These are phyloP conservation scores for Wickerhamiella hasegawae DNA, from an alignment of 805 yeast species.

Conservation along the genomic window DNA sequence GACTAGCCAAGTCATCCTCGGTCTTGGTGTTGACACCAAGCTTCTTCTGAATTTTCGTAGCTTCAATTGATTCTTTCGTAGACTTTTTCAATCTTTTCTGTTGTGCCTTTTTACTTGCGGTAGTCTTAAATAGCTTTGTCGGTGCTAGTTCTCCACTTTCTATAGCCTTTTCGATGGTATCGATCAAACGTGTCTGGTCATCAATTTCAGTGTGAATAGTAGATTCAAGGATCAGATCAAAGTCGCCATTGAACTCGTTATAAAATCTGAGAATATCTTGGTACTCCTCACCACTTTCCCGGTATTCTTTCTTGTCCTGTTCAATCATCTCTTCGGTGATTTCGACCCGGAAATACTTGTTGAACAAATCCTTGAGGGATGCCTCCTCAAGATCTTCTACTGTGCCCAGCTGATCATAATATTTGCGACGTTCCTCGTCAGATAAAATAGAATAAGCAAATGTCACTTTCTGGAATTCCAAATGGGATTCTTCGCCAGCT, in stretches of 20 bases:
- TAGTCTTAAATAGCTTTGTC: constrained; percentile 31
- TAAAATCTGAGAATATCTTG: constrained; percentile 49
- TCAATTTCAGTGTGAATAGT: constrained; percentile 59
- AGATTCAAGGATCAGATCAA: constrained; percentile 50
- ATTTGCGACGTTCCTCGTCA: constrained; percentile 37
- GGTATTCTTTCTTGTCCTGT: constrained; percentile 50
- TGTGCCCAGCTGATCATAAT: constrained; percentile 60
- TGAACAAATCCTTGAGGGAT: constrained; percentile 23
- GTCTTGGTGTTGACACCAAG: constrained; percentile 17
- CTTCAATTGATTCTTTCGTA: constrained; percentile 28
- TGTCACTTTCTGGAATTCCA: constrained; percentile 49
- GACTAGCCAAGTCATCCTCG: constrained; percentile 23
- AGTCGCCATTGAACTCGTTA: constrained; percentile 47
- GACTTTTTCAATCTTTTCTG: constrained; percentile 29
- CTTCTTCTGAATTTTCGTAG: constrained; percentile 44
- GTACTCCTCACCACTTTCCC: constrained; percentile 26
- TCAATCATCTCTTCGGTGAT: constrained; percentile 35
- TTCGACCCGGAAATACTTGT: constrained; percentile 20
- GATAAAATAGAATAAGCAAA: constrained; percentile 56
- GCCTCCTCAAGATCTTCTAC: constrained; percentile 28
- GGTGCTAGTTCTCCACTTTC: constrained; percentile 24
- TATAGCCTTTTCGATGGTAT: constrained; percentile 33
- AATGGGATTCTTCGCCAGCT: constrained; percentile 25
- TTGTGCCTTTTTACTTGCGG: constrained; percentile 32
- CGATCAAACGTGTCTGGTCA: constrained; percentile 48